These are phyloP conservation scores for Podospora pseudoanserina DNA, from an alignment of 495 filamentous ascomycete genomes.

Conservation along the genomic window DNA sequence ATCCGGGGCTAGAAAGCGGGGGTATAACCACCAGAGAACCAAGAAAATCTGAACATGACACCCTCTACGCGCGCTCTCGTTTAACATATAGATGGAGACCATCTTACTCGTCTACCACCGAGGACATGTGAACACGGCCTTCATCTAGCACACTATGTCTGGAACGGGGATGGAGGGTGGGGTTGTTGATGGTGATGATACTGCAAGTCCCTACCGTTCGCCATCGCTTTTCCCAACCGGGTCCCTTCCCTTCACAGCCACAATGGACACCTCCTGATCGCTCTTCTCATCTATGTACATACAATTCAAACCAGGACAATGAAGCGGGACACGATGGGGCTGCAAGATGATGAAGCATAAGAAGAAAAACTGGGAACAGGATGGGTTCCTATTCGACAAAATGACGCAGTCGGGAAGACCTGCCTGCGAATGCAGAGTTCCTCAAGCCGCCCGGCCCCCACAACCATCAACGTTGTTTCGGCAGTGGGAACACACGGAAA, in stretches of 20 bases:
- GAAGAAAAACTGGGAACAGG: background rate
- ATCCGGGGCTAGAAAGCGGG: background rate
- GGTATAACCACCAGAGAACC: background rate
- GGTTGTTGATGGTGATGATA: background rate
- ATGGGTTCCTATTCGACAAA: slow-evolving; percentile 6
- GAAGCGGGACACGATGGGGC: background rate
- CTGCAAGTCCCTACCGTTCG: background rate
- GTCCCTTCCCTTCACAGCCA: background rate
- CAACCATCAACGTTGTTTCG: background rate
- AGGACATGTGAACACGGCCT: background rate
- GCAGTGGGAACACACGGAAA: background rate
- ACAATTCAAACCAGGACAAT: background rate
- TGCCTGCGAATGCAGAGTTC: background rate
- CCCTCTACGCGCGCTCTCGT: no score
- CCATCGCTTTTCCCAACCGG: background rate
- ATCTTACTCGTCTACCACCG: background rate
- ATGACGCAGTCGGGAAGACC: slow-evolving; percentile 9
- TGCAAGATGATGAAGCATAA: background rate
- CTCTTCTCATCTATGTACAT: background rate
- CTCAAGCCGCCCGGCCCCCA: background rate
- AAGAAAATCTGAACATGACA: background rate
- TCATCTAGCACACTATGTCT: background rate
- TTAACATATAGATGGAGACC: background rate
- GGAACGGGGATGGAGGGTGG: no score
- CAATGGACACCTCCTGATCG: background rate